Evolutionary conservation across 345 rosid genomes (phyloP).

Genomic region (Ceriops tagal): DNA sequence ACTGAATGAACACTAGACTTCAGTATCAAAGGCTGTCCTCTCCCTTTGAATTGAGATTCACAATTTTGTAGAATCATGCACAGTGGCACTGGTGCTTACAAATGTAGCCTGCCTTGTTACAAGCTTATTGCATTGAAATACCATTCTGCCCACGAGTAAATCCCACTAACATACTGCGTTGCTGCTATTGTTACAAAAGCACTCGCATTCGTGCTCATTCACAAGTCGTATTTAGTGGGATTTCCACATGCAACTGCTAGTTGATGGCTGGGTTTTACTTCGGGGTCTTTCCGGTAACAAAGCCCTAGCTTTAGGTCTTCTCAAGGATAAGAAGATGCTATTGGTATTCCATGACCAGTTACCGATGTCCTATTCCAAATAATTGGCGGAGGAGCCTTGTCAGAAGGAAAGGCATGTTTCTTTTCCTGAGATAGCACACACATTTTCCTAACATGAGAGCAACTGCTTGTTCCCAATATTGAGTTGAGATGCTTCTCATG

Average conservation of each 20-base stretch:
- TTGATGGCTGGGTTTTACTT: constrained; percentile 23
- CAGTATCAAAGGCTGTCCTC: constrained; percentile 19
- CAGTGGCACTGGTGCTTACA: no score
- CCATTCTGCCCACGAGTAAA: no score
- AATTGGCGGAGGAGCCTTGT: constrained; percentile 1
- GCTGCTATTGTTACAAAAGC: constrained; percentile 9
- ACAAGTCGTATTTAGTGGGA: constrained; percentile 23
- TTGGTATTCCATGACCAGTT: constrained; percentile 9
- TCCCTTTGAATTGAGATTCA: no score
- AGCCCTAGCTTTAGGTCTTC: constrained; percentile 32
- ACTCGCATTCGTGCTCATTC: constrained; percentile 23
- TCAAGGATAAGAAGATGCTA: constrained; percentile 19
- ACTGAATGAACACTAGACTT: constrained; percentile 23
- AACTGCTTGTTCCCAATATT: neutral
- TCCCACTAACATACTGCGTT: no score
- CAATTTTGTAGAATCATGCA: no score
- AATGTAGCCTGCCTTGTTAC: no score
- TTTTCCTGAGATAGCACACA: constrained; percentile 1
- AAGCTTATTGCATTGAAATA: no score
- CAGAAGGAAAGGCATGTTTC: constrained; percentile 7
- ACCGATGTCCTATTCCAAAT: neutral
- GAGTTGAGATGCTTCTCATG: neutral
- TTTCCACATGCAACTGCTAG: constrained; percentile 23
- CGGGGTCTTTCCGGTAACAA: constrained; percentile 32
- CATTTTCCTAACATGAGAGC: constrained; percentile 3